phyloP scores from a whole-genome alignment of 2,329 filamentous ascomycete species.

The Exophiala lecanii-corni region DNA sequence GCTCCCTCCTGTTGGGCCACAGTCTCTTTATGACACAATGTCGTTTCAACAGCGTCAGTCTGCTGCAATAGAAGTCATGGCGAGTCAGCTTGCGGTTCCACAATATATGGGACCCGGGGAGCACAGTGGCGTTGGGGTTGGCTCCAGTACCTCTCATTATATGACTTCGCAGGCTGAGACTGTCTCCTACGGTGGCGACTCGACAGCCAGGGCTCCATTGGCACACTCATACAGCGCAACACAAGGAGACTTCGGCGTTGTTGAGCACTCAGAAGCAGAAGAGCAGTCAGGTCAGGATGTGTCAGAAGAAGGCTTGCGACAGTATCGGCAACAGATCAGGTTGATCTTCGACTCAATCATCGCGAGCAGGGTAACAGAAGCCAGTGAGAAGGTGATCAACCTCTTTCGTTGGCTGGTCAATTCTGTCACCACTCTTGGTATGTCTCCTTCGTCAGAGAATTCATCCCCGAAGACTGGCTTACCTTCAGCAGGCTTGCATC shows the following conservation, averaged over 20 bases:
- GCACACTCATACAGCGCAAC: constrained; percentile 48
- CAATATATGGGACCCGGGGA: constrained; percentile 70
- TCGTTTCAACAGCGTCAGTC: constrained; percentile 70
- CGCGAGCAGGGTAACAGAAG: constrained; percentile 56
- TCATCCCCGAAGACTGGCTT: constrained; percentile 30
- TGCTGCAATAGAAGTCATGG: constrained; percentile 71
- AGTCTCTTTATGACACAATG: constrained; percentile 67
- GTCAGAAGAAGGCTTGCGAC: constrained; percentile 65
- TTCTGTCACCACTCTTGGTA: constrained; percentile 63
- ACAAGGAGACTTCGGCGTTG: constrained; percentile 45
- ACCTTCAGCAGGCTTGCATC: constrained; percentile 53
- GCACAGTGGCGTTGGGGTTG: constrained; percentile 57
- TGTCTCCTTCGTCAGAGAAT: constrained; percentile 11
- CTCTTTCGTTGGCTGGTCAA: constrained; percentile 64
- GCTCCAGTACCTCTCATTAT: constrained; percentile 55
- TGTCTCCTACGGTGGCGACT: constrained; percentile 57
- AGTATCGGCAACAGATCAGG: constrained; percentile 53
- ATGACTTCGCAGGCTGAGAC: constrained; percentile 60
- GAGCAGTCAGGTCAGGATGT: constrained; percentile 39
- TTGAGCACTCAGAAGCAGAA: constrained; percentile 34
- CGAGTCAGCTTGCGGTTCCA: constrained; percentile 62
- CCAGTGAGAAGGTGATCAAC: constrained; percentile 54
- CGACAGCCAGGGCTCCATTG: constrained; percentile 48
- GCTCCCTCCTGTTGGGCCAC: constrained; percentile 55
- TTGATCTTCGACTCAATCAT: constrained; percentile 68